Percentiles rank a stretch among this genome's conserved stretches.
Conservation (phyloP, 2,329 filamentous ascomycete genomes). For the Annulohypoxylon truncatum region DNA sequence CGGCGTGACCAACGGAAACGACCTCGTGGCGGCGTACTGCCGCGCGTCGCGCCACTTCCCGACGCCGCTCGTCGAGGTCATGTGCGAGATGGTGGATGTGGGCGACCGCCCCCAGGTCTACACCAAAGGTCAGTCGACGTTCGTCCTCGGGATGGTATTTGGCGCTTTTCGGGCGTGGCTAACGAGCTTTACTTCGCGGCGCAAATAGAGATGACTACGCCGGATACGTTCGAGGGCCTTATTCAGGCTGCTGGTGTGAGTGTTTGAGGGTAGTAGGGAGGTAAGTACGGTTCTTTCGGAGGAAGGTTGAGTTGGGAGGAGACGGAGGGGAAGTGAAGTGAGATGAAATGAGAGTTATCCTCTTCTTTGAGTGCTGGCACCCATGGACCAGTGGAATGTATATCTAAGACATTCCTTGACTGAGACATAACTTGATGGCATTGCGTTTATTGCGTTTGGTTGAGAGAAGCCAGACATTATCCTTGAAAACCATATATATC, state of each 20-base stretch:
- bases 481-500: background rate
- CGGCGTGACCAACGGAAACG: slow-evolving; percentile 68
- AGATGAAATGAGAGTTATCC: background rate
- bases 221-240: background rate
- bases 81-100: slow-evolving; percentile 58
- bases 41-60: slow-evolving; percentile 58
- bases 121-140: slow-evolving; percentile 50
- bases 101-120: slow-evolving; percentile 62
- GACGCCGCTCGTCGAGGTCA: slow-evolving; percentile 57
- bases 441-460: background rate
- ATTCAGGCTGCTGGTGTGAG: background rate
- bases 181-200: slow-evolving; percentile 13
- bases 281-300: background rate
- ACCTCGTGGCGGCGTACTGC: slow-evolving; percentile 65
- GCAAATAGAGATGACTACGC: slow-evolving; percentile 6
- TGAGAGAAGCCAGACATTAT: slow-evolving; percentile 13
- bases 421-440: slow-evolving; percentile 15
- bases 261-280: background rate
- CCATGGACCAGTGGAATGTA: background rate
- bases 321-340: background rate
- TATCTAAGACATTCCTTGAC: slow-evolving; percentile 22
- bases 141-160: slow-evolving; percentile 53
- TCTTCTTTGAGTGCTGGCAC: background rate
- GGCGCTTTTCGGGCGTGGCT: slow-evolving; percentile 51
- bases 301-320: too few species aligned